Percentiles rank a stretch among this genome's conserved stretches.
Conservation (phyloP, 768 basidiomycete species). For the Leccinum longicurvipes region DNA sequence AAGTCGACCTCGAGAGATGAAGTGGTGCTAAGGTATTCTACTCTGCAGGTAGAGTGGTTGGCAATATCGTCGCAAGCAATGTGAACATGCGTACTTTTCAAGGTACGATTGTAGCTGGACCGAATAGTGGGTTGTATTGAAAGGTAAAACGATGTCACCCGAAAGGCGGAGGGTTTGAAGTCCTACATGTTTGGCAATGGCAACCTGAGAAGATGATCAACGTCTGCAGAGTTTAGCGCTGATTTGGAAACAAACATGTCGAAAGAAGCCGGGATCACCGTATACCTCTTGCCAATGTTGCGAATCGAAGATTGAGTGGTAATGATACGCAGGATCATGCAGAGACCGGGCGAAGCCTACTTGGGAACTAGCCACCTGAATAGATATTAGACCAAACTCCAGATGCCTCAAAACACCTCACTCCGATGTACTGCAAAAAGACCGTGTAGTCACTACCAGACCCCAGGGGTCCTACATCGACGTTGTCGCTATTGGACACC, state of each 20-base stretch:
- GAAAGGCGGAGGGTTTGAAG: conserved; percentile 58
- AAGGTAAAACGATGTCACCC: conserved; percentile 62
- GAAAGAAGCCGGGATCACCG: conserved; percentile 71
- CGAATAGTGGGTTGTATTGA: conserved; percentile 78
- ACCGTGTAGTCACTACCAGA: conserved; percentile 91
- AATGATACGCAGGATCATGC: conserved; percentile 69
- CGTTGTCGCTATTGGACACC: conserved; percentile 27
- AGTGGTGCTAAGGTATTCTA: conserved; percentile 23
- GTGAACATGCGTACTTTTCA: conserved; percentile 41
- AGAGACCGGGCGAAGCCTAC: conserved; percentile 32
- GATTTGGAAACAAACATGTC: conserved; percentile 49
- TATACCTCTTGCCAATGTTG: conserved; percentile 71
- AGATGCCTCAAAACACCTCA: conserved; percentile 29
- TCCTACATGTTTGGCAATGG: conserved; percentile 66
- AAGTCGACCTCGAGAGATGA: conserved; percentile 49
- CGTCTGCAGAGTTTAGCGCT: background rate
- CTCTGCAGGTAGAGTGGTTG: conserved; percentile 19
- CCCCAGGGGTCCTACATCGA: conserved; percentile 60
- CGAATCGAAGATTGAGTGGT: conserved; percentile 72
- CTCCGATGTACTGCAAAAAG: conserved; percentile 79
- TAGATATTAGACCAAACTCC: conserved; percentile 1
- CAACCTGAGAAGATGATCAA: conserved; percentile 41
- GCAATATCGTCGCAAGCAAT: conserved; percentile 24
- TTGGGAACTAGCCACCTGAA: conserved; percentile 34
- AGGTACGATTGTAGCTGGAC: conserved; percentile 63